Percentiles rank a stretch among this genome's conserved stretches.
Conservation (phyloP, 1,284 basidiomycete species). For the Phaffia rhodozyma region DNA sequence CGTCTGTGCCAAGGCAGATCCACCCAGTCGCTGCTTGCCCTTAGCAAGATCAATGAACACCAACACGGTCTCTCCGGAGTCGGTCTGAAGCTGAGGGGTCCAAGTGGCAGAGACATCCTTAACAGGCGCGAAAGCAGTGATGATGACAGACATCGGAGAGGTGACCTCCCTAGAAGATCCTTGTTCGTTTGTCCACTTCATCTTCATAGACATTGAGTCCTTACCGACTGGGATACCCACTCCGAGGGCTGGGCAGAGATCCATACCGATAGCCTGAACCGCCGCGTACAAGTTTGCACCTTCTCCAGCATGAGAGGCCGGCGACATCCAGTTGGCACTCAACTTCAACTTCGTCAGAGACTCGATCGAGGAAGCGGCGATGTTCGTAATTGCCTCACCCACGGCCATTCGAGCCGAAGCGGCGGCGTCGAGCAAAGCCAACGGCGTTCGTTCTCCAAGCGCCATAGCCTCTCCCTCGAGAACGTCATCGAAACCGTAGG, state of each 20-base stretch:
- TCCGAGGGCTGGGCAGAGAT: conserved; percentile 87
- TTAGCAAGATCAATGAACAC: conserved; percentile 81
- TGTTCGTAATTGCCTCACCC: conserved; percentile 84
- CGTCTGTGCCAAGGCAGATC: conserved; percentile 89
- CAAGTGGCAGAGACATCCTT: conserved; percentile 68
- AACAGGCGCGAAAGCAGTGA: conserved; percentile 89
- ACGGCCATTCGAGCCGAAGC: conserved; percentile 94
- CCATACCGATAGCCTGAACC: conserved; percentile 82
- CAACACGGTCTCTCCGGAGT: conserved; percentile 52
- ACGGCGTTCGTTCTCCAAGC: conserved; percentile 89
- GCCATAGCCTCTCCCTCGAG: conserved; percentile 90
- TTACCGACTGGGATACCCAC: conserved; percentile 95
- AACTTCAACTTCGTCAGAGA: conserved; percentile 71
- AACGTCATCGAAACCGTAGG: conserved; percentile 77
- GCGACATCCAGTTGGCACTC: conserved; percentile 99
- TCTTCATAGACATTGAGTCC: conserved; percentile 99
- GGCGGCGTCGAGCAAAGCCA: conserved; percentile 74
- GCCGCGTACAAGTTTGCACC: conserved; percentile 85
- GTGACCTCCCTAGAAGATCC: conserved; percentile 66
- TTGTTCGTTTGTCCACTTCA: conserved; percentile 68
- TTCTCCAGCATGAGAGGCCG: conserved; percentile 80
- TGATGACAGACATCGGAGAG: conserved; percentile 79
- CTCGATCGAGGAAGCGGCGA: conserved; percentile 67
- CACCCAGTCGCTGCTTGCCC: conserved; percentile 77
- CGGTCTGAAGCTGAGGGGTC: conserved; percentile 76